A percentile compares a stretch with the other conserved stretches of the same genome.
These are phyloP conservation scores for Kodamaea hsintzibuensis DNA, from an alignment of 805 yeast genomes.

Conservation along the genomic window DNA sequence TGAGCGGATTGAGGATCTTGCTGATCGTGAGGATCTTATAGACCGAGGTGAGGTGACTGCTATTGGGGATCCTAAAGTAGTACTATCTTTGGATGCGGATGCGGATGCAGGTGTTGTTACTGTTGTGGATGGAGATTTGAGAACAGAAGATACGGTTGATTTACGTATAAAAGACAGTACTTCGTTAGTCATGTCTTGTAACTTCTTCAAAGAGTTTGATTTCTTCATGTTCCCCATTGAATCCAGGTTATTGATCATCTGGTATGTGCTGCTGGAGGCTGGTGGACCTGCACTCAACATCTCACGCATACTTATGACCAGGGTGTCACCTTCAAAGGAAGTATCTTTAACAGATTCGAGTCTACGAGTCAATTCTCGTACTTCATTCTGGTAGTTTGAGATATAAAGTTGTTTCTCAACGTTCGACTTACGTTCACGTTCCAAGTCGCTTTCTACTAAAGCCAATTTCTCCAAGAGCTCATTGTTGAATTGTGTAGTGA, in stretches of 20 bases:
- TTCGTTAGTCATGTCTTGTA: slow-evolving; percentile 31
- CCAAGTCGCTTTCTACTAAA: slow-evolving; percentile 42
- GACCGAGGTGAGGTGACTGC: slow-evolving; percentile 9
- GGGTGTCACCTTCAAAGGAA: slow-evolving; percentile 8
- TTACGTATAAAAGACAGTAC: slow-evolving; percentile 17
- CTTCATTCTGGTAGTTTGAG: slow-evolving; percentile 32
- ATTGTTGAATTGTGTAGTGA: slow-evolving; percentile 40
- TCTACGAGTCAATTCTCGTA: slow-evolving; percentile 19
- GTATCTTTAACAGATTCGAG: slow-evolving; percentile 7
- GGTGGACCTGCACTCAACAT: slow-evolving; percentile 29
- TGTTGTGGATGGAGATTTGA: slow-evolving; percentile 27
- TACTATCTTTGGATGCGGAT: background rate
- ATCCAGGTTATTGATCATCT: background rate
- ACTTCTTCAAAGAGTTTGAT: slow-evolving; percentile 31
- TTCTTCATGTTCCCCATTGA: slow-evolving; percentile 10
- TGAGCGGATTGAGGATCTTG: background rate
- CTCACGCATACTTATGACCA: slow-evolving; percentile 27
- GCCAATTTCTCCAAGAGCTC: slow-evolving; percentile 45
- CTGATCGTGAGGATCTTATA: background rate
- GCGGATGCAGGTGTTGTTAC: slow-evolving; percentile 10
- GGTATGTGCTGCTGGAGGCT: slow-evolving; percentile 2
- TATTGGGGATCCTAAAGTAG: slow-evolving; percentile 11
- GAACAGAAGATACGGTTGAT: slow-evolving; percentile 11
- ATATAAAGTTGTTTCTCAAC: slow-evolving; percentile 28
- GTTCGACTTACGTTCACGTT: slow-evolving; percentile 24